Base-by-base conservation (phyloP, 2,329 filamentous ascomycete genomes). In the Cladobotryum mycophilum region DNA sequence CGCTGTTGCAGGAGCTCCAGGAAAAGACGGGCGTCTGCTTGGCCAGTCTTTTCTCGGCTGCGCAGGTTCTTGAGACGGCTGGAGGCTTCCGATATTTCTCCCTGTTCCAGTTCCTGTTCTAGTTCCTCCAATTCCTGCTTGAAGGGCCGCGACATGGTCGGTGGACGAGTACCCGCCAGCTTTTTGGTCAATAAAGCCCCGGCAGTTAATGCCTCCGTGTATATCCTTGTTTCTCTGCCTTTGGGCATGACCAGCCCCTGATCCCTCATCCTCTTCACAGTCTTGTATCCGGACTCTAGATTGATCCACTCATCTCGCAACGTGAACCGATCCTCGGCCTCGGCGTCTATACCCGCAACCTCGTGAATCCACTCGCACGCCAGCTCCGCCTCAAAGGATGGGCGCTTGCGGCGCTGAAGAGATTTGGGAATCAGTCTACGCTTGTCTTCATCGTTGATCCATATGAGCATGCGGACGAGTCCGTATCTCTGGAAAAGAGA, bases 391-490 rank as follows among this genome's bases (percentile, higher is more conserved):
- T 85, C 74, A 4, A 87, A 63, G 4, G 79, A 74, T 18, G 74
- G 64, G 42, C 82, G 83, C 40, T 68, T 75, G n/a, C 85, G 78
- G 1, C 71, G 66, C 34, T 72, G 66, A 3, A 86, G 62, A 2
- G 71, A 69, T 47, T 78, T 79, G 0, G 91, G 86, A 7, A 96
- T 52, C 1, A 88, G 57, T 1, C 65, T 55, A 6, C 67, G 60
- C 56, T 81, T 81, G 50, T 89, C 85, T 0, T 78, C 71, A 41
- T 84, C 73, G 1, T 79, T 76, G 3, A 84, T 61, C 84, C 90
- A 91, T 37, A 91, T 64, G 1, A 97, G 75, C 73, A 92, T 85
- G 45, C 90, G 82, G 3, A 95, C 84, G 15, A 84, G 78, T 3
- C 92, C 92, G 63, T 89, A 91, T 25, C 75, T 73, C 59, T 96